Evolutionary conservation across 1,284 basidiomycete species (phyloP), one percentile per base, ranked within the genome.

Genomic region (Cutaneotrichosporon spelunceum): DNA sequence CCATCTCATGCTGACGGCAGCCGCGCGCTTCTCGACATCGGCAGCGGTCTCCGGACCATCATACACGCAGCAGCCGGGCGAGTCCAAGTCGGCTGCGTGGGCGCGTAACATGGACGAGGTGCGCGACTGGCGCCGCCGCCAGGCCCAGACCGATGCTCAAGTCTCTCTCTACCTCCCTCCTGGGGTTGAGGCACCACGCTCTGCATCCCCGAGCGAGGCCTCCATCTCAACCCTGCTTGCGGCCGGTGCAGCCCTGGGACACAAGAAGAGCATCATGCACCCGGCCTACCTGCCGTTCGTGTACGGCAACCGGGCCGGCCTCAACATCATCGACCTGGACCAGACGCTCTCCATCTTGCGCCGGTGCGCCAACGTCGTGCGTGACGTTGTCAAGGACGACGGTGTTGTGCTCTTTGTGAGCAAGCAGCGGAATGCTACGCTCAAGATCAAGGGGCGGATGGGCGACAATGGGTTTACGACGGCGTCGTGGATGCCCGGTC

Each of bases 241-340:
- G 0, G 84, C 93, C 8, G 93, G 93, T 33, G 93, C 96, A 13
- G 95, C 98, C 74, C 86, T 99, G 49, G 96, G 96, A 4, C 95
- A 99, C 76, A 84, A 88, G 27, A 84, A 86, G 54, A 84, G 87
- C 2, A 85, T 90, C 66, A 88, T 95, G 82, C 88, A 91, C 76
- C 88, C 90, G 21, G 87, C 92, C 67, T 94, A 91, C 74, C 84
- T 89, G 68, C 91, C 94, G n/a, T 94, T 92, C 75, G 88, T 95
- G 49, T 98, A 98, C 76, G 96, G 95, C 63, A 87, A 86, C 26
- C 90, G 96, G 58, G 86, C 92, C 36, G 91, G 89, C 16, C 85
- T 97, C 64, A 91, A 91, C 56, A 85, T 98, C 76, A 98, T 99
- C 76, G 93, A 99, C 79, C 84, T 99, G 39, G 93, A 98, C 77